Evolutionary conservation across 106 monocot genomes (phyloP).

Genomic region (Cymbidium sinense): DNA sequence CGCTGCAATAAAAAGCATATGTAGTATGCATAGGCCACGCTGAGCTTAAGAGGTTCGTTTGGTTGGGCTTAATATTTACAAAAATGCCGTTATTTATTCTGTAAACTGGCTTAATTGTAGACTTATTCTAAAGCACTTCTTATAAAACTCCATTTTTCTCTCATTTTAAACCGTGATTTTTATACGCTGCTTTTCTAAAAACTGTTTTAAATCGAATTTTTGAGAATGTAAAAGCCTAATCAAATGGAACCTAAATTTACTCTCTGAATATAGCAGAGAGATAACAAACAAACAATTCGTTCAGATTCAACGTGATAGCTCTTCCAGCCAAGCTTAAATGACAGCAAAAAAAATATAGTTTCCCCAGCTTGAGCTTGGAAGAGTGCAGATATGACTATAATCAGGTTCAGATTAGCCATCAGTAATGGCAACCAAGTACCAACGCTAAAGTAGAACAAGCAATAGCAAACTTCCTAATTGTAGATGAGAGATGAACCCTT

Average conservation of each 20-base stretch:
- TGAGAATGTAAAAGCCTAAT: too few relatives aligned
- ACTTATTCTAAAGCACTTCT: too few relatives aligned
- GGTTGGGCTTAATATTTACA: too few relatives aligned
- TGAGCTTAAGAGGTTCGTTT: too few relatives aligned
- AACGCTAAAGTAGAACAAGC: neutral
- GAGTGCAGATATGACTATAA: neutral
- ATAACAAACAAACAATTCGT: neutral
- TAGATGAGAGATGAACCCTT: constrained; percentile 45
- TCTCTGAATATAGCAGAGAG: neutral
- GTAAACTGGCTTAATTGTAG: too few relatives aligned
- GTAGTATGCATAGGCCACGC: neutral
- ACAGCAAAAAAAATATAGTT: neutral
- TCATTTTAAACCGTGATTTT: too few relatives aligned
- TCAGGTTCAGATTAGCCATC: too few relatives aligned
- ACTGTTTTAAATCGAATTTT: too few relatives aligned
- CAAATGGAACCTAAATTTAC: too few relatives aligned
- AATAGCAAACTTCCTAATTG: neutral
- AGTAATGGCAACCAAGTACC: neutral
- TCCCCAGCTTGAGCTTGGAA: neutral
- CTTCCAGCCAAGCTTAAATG: neutral
- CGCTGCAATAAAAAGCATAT: neutral
- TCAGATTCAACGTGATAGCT: neutral
- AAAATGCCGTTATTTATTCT: too few relatives aligned
- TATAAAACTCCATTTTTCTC: too few relatives aligned
- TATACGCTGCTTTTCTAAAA: too few relatives aligned